Evolutionary conservation across 208 protist species (phyloP).

Genomic region (Trypanosoma caninum): DNA sequence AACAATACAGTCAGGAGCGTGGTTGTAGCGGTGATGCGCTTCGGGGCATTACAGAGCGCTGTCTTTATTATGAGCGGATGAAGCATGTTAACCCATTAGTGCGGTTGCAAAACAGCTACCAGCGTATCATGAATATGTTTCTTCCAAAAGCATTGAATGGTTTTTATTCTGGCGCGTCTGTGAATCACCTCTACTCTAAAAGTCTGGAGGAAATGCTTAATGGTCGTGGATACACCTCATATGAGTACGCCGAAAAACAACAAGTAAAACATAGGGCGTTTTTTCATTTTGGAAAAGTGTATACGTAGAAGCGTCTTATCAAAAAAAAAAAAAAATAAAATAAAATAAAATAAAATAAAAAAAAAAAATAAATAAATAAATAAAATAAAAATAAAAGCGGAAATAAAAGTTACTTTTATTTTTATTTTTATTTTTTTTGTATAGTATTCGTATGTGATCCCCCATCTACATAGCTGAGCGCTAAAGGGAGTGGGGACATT

Average conservation of each 20-base stretch:
- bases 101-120: slow-evolving; percentile 79
- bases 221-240: slow-evolving; percentile 86
- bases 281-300: slow-evolving; percentile 77
- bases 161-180: slow-evolving; percentile 65
- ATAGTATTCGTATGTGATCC: too few species aligned
- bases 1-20: slow-evolving; percentile 85
- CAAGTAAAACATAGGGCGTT: slow-evolving; percentile 78
- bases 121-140: slow-evolving; percentile 60
- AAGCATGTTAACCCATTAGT: slow-evolving; percentile 82
- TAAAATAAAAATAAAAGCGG: too few species aligned
- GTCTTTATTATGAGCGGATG: slow-evolving; percentile 75
- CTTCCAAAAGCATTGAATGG: slow-evolving; percentile 61
- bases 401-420: too few species aligned
- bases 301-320: slow-evolving; percentile 54
- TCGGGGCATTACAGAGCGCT: slow-evolving; percentile 79
- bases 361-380: slow-evolving; percentile 3
- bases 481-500: too few species aligned
- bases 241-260: slow-evolving; percentile 87
- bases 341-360: background rate
- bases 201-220: slow-evolving; percentile 88
- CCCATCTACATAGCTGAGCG: too few species aligned
- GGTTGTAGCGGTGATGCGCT: slow-evolving; percentile 78
- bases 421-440: too few species aligned
- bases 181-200: slow-evolving; percentile 81
- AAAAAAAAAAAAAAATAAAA: too few species aligned